Base-by-base conservation (phyloP, 805 yeast species). In the Vanderwaltozyma tropicalis region DNA sequence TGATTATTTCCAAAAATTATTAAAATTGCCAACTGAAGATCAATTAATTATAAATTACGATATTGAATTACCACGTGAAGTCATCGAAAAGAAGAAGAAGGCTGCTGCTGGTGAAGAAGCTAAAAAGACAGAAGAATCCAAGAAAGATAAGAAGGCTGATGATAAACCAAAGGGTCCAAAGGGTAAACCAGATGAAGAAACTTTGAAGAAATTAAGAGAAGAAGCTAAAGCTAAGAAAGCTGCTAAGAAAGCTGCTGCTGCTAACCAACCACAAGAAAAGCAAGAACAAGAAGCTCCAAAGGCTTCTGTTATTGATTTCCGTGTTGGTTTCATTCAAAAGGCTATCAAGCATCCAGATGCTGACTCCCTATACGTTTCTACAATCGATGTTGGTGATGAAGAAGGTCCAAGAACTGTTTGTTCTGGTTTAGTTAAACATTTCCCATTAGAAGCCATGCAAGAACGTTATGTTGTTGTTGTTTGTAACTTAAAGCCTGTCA, bases 401-500 rank as follows among this genome's bases (percentile, higher is more conserved):
- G 95, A 85, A 60, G 94, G 94, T 42, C 98, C 99, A 57, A 78
- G 99, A 71, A 92, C 97, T 22, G 95, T 92, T 40, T 92, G 98
- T 69, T 85, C 96, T 11, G 99, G 99, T 50, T 72, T 92, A 54
- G 96, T 87, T 45, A 85, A 85, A 50, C 78, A 83, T 65, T 72
- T 84, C 58, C 79, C 95, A 29, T 62, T 94, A 47, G 97, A 92
- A 67, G 94, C 82, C 31, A 81, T 92, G 95, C 98, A 92, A 73
- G 76, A 85, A 63, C 80, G 97, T 62, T 74, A 74, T 53, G 94
- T 89, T 35, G 81, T 92, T 32, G 80, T 81, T 40, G 87, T 92
- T 53, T 95, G 96, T 52, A 94, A 94, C 71, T 75, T 92, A 66
- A 92, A 92, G 69, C 98, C 98, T 15, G 98, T 88, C 30, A 80